These are phyloP conservation scores for Ambrosia artemisiifolia DNA, from an alignment of 129 eudicot species.

Conservation along the genomic window DNA sequence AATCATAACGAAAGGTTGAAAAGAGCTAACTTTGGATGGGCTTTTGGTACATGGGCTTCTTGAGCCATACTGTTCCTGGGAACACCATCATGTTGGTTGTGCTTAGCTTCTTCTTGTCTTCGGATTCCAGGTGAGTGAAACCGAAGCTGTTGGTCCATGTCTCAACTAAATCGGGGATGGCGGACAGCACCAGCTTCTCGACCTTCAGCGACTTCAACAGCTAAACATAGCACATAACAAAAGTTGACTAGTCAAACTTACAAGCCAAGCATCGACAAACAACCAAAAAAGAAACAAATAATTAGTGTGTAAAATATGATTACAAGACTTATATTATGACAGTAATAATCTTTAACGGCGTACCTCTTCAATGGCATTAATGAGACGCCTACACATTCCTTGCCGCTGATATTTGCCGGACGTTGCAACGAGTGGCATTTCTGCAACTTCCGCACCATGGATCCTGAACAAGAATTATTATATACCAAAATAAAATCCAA, in stretches of 20 bases:
- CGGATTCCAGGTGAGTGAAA: slow-evolving; percentile 59
- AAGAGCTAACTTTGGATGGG: slow-evolving; percentile 21
- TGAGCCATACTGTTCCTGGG: slow-evolving; percentile 87
- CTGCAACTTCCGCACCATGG: slow-evolving; percentile 82
- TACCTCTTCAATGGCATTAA: slow-evolving; percentile 84
- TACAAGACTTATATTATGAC: neutral
- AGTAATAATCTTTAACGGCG: neutral
- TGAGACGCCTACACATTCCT: slow-evolving; percentile 93
- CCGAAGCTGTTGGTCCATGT: slow-evolving; percentile 89
- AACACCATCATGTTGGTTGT: slow-evolving; percentile 77
- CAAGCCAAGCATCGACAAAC: neutral
- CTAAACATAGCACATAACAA: slow-evolving; percentile 26
- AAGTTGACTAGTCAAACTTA: slow-evolving; percentile 14
- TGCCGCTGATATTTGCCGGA: slow-evolving; percentile 83
- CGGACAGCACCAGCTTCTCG: slow-evolving; percentile 81
- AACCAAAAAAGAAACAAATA: neutral
- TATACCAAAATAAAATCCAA: neutral
- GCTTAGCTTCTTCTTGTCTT: slow-evolving; percentile 54
- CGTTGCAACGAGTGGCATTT: slow-evolving; percentile 93
- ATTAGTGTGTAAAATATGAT: neutral
- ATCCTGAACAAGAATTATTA: slow-evolving; percentile 45
- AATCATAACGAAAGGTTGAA: slow-evolving; percentile 4
- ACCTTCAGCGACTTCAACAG: slow-evolving; percentile 76
- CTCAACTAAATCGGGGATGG: slow-evolving; percentile 64
- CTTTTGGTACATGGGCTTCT: slow-evolving; percentile 47